A percentile compares a stretch with the other conserved stretches of the same genome.
These are phyloP conservation scores for Coemansia sp. DNA, from an alignment of 192 early-diverging fungal genomes.

Conservation along the genomic window DNA sequence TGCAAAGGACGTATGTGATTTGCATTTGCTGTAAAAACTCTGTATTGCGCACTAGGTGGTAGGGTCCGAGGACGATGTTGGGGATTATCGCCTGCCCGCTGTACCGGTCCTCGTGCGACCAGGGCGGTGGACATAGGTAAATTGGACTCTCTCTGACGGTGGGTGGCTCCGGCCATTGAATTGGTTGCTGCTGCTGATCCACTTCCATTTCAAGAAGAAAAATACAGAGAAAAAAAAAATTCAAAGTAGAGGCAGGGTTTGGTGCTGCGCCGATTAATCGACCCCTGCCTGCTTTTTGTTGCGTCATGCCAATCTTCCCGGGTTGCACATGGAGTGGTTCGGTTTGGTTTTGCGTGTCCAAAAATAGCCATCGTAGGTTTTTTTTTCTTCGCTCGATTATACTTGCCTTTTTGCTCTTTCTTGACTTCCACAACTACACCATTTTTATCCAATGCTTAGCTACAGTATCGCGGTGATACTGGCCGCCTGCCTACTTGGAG, in stretches of 20 bases:
- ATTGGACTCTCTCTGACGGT: constrained; percentile 22
- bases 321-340: neutral
- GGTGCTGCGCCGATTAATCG: neutral
- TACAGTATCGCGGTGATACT: neutral
- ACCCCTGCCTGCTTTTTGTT: neutral
- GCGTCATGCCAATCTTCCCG: neutral
- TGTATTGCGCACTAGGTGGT: constrained; percentile 62
- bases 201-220: neutral
- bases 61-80: constrained; percentile 75
- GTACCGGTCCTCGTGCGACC: constrained; percentile 47
- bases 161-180: constrained; percentile 34
- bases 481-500: neutral
- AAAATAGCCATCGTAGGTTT: neutral
- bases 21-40: constrained; percentile 54
- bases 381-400: neutral
- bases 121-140: constrained; percentile 24
- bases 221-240: neutral
- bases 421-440: neutral
- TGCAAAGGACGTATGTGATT: constrained; percentile 77
- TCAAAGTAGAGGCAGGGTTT: neutral
- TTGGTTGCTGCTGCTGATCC: neutral
- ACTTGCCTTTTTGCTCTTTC: neutral
- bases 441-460: neutral
- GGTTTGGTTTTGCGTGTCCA: neutral
- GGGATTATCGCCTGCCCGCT: constrained; percentile 38